Conservation (phyloP, 306 rosid species). For the Cyclanthera cordifolia region DNA sequence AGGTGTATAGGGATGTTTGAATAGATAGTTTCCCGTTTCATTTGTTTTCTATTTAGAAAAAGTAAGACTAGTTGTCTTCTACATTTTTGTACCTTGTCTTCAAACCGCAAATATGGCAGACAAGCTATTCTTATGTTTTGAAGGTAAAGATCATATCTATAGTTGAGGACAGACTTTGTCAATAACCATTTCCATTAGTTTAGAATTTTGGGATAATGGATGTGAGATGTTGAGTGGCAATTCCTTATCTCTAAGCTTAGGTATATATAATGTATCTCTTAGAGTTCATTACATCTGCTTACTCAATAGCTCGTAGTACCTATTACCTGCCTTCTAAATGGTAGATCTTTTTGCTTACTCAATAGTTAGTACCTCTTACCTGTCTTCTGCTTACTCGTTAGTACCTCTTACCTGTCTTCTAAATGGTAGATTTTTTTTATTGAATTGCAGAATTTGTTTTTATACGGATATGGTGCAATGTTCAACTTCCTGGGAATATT, state of each 20-base stretch:
- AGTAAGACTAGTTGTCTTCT: background rate
- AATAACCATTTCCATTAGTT: background rate
- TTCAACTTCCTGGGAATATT: conserved; percentile 30
- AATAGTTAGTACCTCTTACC: too few relatives aligned
- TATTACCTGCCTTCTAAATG: background rate
- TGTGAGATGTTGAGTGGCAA: background rate
- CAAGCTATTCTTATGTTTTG: too few relatives aligned
- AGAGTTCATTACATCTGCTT: background rate
- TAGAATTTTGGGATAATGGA: conserved; percentile 1
- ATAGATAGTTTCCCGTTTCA: background rate
- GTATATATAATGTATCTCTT: too few relatives aligned
- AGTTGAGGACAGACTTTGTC: background rate
- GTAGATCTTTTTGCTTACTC: conserved; percentile 2
- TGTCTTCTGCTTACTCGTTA: too few relatives aligned
- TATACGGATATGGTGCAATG: conserved; percentile 92
- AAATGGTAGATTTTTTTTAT: conserved; percentile 15
- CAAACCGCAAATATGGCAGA: too few relatives aligned
- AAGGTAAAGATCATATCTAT: background rate
- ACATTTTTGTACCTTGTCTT: too few relatives aligned
- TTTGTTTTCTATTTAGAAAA: background rate
- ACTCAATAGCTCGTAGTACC: too few relatives aligned
- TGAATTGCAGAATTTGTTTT: conserved; percentile 75
- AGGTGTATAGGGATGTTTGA: background rate
- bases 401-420: too few relatives aligned
- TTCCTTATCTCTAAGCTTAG: background rate